Evolutionary conservation across 148 eudicot species (phyloP), one percentile per base, ranked within the genome.

Genomic region (Spergularia marina): DNA sequence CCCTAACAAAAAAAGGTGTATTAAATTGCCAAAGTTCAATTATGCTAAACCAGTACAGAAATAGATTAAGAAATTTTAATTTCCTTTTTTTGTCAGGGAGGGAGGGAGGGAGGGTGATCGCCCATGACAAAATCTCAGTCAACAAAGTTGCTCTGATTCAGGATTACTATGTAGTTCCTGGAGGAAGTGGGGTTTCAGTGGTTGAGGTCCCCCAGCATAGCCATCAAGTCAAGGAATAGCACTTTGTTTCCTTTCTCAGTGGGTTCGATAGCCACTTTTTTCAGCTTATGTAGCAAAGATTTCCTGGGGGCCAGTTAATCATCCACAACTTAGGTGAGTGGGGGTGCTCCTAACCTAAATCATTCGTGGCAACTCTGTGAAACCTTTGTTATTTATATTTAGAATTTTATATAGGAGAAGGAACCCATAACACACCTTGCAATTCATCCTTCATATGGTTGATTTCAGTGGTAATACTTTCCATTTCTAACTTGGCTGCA

Each of bases 401-500:
- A 36, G 7, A 12, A 21, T 16, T 7, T 12, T 7, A 59, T 23
- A 65, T 68, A 52, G 14, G 16, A 20, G 25, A 30, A 65, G 58
- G 70, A 69, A 53, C 47, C 15, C 59, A 74, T 66, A 71, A 47
- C 78, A 77, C 76, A 92, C 99, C 99, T 71, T 87, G 79, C 51
- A 82, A 83, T 81, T 87, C 90, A 79, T 83, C 86, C 78, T 89
- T 89, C 86, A 88, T 70, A 40, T 72, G 75, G 77, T 87, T 85
- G 70, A 96, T 89, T 74, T 92, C 98, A 76, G 72, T 72, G 18
- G 80, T 85, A 74, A 89, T 85, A 69, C 84, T 87, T 79, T 88
- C 93, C 75, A 78, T 86, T 56, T 90, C 83, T 61, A 77, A 77
- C 83, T 89, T 86, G 60, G 84, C 74, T 72, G 83, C 87, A 58